Conservation (phyloP, 2,329 filamentous ascomycete genomes). For the Botrytis cinerea region DNA sequence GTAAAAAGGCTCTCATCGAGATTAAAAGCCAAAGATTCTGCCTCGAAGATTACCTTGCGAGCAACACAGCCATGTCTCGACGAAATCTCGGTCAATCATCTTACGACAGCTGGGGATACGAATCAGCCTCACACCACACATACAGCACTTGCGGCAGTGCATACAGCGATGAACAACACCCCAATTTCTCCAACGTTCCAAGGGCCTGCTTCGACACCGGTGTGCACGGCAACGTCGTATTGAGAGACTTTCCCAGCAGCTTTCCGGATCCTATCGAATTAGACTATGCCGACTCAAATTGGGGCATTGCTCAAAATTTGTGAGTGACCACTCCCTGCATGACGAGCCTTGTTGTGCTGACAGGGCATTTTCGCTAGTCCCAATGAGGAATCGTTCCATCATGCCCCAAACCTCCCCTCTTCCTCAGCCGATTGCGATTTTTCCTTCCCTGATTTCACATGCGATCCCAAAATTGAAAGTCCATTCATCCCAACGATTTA, state of each 20-base stretch:
- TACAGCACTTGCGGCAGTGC: background rate
- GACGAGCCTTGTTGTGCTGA: slow-evolving; percentile 8
- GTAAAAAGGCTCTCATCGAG: background rate
- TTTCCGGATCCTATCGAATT: background rate
- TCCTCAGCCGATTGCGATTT: background rate
- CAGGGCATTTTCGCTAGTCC: slow-evolving; percentile 1
- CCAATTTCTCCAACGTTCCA: background rate
- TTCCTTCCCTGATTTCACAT: background rate
- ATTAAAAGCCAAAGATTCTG: background rate
- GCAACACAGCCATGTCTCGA: slow-evolving; percentile 1
- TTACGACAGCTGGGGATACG: background rate
- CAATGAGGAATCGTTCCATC: background rate
- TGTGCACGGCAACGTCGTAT: background rate
- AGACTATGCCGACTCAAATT: background rate
- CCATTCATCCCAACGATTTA: background rate
- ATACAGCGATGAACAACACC: background rate
- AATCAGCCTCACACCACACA: background rate
- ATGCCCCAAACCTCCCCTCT: background rate
- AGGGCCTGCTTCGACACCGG: background rate
- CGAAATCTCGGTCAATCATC: background rate
- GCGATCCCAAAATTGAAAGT: background rate
- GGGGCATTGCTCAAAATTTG: background rate
- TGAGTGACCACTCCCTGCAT: background rate
- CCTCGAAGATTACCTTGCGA: background rate
- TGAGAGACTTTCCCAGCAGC: background rate